Percentiles rank a stretch among this genome's conserved stretches.
phyloP scores from a whole-genome alignment of 257 asterid genomes.

The Nemophila menziesii region DNA sequence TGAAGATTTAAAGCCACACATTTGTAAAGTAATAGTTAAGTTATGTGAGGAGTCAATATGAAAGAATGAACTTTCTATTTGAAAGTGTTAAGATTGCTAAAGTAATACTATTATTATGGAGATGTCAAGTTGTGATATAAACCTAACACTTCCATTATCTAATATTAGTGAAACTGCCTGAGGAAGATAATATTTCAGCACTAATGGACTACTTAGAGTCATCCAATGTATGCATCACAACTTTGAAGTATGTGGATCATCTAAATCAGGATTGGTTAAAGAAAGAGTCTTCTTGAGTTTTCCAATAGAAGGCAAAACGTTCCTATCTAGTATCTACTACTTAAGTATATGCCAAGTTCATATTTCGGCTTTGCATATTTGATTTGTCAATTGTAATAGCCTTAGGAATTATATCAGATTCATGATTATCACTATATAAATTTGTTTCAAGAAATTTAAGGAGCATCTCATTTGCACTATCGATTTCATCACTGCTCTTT shows the following conservation, averaged over 20 bases:
- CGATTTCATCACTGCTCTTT: too few species aligned
- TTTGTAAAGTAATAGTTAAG: constrained; percentile 51
- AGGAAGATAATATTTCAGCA: constrained; percentile 74
- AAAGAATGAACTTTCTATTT: constrained; percentile 79
- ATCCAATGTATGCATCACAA: constrained; percentile 53
- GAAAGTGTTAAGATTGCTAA: too few species aligned
- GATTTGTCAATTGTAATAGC: too few species aligned
- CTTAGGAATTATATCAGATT: too few species aligned
- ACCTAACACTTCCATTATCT: constrained; percentile 78
- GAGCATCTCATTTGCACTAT: too few species aligned
- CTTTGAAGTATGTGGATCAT: constrained; percentile 34
- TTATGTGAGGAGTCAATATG: constrained; percentile 87
- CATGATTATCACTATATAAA: too few species aligned
- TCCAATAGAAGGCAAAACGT: constrained; percentile 53
- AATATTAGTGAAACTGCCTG: constrained; percentile 53
- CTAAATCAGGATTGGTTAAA: constrained; percentile 18
- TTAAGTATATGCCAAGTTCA: too few species aligned
- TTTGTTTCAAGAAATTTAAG: too few species aligned
- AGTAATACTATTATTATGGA: too few species aligned
- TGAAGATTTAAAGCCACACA: constrained; percentile 64
- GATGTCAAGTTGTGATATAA: too few species aligned
- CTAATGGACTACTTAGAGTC: constrained; percentile 64
- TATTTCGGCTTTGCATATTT: too few species aligned
- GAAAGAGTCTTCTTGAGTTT: constrained; percentile 30
- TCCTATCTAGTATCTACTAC: too few species aligned